These are phyloP conservation scores for Wickerhamomyces strasburgensis DNA, from an alignment of 805 yeast species.

Conservation along the genomic window DNA sequence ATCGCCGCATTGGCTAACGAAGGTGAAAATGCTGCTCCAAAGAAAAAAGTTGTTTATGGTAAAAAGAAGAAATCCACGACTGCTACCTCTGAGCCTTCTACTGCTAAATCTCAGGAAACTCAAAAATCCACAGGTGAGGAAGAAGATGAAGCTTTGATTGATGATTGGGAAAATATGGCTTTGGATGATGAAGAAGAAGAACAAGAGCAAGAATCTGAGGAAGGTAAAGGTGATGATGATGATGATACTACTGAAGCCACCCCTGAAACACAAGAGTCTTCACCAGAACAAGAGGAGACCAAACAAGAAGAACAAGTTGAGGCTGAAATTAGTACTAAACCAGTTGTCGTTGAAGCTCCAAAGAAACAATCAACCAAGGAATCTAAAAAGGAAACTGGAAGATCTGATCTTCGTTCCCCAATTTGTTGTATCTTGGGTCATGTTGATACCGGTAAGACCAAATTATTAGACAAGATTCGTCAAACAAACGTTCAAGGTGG, in stretches of 20 bases:
- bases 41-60: constrained; percentile 66
- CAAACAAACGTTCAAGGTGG: constrained; percentile 99
- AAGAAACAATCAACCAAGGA: constrained; percentile 14
- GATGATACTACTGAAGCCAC: constrained; percentile 28
- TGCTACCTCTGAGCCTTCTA: constrained; percentile 20
- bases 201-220: constrained; percentile 25
- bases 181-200: constrained; percentile 57
- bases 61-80: constrained; percentile 57
- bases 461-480: constrained; percentile 92
- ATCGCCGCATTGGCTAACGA: constrained; percentile 61
- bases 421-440: constrained; percentile 99
- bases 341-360: constrained; percentile 21
- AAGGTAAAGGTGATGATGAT: constrained; percentile 26
- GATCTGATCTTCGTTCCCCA: constrained; percentile 84
- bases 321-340: constrained; percentile 11
- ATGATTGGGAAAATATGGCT: constrained; percentile 83
- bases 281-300: constrained; percentile 1
- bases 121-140: constrained; percentile 23
- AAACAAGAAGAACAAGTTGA: constrained; percentile 15
- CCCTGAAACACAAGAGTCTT: constrained; percentile 12
- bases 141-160: constrained; percentile 46
- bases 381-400: constrained; percentile 22
- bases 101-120: constrained; percentile 25
- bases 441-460: constrained; percentile 99
- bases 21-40: constrained; percentile 25